Evolutionary conservation across 1,284 basidiomycete genomes (phyloP), one percentile per base, ranked within the genome.

Genomic region (Leccinum griseonigrum): DNA sequence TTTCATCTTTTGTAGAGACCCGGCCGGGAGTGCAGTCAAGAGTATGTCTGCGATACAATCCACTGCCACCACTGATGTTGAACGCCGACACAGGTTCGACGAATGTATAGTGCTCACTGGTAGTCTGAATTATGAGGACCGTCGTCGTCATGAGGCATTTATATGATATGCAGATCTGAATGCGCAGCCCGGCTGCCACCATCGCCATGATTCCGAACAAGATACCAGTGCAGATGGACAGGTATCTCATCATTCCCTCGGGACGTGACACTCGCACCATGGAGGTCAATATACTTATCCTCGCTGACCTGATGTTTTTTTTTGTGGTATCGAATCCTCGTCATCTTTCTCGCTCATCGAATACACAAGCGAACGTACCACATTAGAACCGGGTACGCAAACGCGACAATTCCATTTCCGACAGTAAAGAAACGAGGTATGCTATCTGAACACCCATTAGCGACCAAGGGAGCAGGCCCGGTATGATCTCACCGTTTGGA

Each of bases 221-320:
- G 6, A 32, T 8, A 28, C 65, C 73, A 43, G 59, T 40, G 3
- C 50, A 52, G n/a, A 64, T 11, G 8, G 62, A 31, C 9, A 69
- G 10, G 6, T 11, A 28, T 60, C 50, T 66, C 22, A 55, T 57
- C 10, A 10, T 32, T 11, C 58, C 68, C 22, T 71, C 61, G 0
- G 71, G 68, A 38, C 54, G 62, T n/a, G 57, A 65, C 1, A 73
- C 56, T 18, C 68, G 70, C 14, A 74, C 55, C 28, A 75, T 63
- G 3, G 69, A 70, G 5, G 56, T n/a, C 54, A 75, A 40, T 6
- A 73, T 67, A 14, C 71, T 73, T 54, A 73, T 57, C 18, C 74
- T 70, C 2, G 62, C 50, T 4, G 67, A 31, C 71, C 74, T 73
- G 22, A 7, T 22, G 22, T 31, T 18, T 58, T 13, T 53, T 26